Evolutionary conservation across 176 grass and related monocot genomes (phyloP), one percentile per base, ranked within the genome.

Genomic region (Calamus simplicifolius): DNA sequence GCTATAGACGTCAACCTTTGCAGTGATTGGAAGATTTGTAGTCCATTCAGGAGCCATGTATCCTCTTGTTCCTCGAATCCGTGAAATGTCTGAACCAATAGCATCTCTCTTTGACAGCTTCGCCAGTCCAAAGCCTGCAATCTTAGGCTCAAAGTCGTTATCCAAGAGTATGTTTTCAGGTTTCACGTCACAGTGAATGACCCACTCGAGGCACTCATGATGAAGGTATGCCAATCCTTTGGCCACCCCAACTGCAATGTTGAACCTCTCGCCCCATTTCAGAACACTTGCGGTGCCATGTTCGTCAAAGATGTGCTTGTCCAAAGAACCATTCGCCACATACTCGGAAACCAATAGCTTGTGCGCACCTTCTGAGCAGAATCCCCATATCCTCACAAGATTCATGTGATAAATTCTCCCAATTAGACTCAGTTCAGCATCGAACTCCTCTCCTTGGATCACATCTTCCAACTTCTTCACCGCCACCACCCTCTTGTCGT

Each of bases 131-230:
- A 75, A 75, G 65, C 67, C 72, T 59, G 62, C 62, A 49, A 67
- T 75, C 53, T 75, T 75, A 25, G 72, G 72, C 48, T 75, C 72
- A 29, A 75, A 75, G 65, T 75, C 72, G 50, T 31, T 59, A 15
- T 26, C 72, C 3, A 75, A 30, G 16, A 75, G 62, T 57, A 75
- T 67, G 29, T 75, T 75, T 51, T 75, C 62, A 51, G 72, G 83
- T 18, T 86, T 86, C 69, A 86, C 71, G 66, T 86, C 78, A 55
- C 78, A 86, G 31, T 86, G 78, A 17, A 86, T 67, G 52, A 81
- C 70, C 83, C 78, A 81, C 25, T 86, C 78, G 8, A 86, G 28
- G 35, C 83, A 86, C 58, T 88, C 79, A 1, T 27, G 69, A 12
- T 88, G 84, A 35, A 88, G 67, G 54, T 82, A 88, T 0, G 84